Conservation (phyloP, 177 flowering plant genomes). For the Vitis hybrid region DNA sequence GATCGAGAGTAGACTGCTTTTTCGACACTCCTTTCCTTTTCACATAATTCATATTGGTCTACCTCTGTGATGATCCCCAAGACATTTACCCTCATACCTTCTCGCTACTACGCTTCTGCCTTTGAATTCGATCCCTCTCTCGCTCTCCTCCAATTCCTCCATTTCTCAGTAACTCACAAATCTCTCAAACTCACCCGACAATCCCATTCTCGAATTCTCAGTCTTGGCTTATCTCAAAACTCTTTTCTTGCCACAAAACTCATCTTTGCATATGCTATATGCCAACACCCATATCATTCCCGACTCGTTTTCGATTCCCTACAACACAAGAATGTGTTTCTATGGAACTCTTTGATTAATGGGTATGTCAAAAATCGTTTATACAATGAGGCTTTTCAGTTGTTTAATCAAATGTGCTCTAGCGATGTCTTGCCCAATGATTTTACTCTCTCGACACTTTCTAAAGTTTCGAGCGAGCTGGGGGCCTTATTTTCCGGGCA, state of each 20-base stretch:
- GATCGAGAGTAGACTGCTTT: no score
- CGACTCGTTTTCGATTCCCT: constrained; percentile 43
- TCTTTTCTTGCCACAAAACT: constrained; percentile 55
- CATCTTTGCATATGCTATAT: constrained; percentile 49
- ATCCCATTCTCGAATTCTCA: constrained; percentile 42
- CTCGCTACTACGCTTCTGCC: constrained; percentile 22
- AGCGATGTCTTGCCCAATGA: constrained; percentile 39
- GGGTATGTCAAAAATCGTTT: constrained; percentile 46
- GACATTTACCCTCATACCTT: neutral
- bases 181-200: constrained; percentile 38
- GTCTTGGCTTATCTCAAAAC: constrained; percentile 41
- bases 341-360: constrained; percentile 63
- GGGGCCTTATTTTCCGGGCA: constrained; percentile 35
- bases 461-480: constrained; percentile 46
- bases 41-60: neutral
- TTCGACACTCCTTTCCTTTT: no score
- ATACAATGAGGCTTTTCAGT: constrained; percentile 32
- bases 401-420: constrained; percentile 44
- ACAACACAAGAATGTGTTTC: constrained; percentile 28
- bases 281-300: constrained; percentile 24
- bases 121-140: constrained; percentile 11
- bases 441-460: constrained; percentile 47
- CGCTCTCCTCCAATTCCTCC: constrained; percentile 35
- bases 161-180: constrained; percentile 27
- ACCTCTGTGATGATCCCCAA: neutral